Conservation (phyloP, 2,329 filamentous ascomycete species). For the Bipolaris sorokiniana region DNA sequence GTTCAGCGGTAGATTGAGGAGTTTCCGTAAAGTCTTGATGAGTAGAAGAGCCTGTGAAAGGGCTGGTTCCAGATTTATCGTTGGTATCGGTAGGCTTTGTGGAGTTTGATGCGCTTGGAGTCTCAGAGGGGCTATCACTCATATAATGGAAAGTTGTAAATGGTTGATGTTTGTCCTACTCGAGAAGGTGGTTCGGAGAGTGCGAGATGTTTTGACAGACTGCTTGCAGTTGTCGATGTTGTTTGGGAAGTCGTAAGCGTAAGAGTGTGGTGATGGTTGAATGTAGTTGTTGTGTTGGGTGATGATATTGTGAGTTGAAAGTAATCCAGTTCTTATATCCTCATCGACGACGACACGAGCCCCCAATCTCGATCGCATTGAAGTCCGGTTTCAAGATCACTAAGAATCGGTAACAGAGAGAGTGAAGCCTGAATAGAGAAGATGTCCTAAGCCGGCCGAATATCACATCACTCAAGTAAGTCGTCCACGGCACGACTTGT, state of each 20-base stretch:
- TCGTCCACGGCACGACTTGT: slow-evolving; percentile 25
- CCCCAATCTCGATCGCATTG: slow-evolving; percentile 17
- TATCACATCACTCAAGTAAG: slow-evolving; percentile 34
- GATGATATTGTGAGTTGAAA: slow-evolving; percentile 17
- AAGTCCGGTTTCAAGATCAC: slow-evolving; percentile 23
- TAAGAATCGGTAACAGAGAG: slow-evolving; percentile 31
- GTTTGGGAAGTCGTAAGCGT: not conserved
- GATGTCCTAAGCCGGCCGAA: slow-evolving; percentile 33
- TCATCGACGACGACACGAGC: slow-evolving; percentile 7
- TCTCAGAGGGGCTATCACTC: slow-evolving; percentile 28
- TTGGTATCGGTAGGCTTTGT: slow-evolving; percentile 17
- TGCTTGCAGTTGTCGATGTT: not conserved
- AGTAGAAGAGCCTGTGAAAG: slow-evolving; percentile 11
- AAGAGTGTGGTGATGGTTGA: slow-evolving; percentile 8
- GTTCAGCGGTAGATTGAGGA: slow-evolving; percentile 33
- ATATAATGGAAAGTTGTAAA: slow-evolving; percentile 22
- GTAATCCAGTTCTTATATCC: slow-evolving; percentile 33
- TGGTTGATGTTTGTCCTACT: slow-evolving; percentile 6
- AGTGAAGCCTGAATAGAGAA: slow-evolving; percentile 27
- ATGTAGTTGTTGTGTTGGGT: slow-evolving; percentile 13
- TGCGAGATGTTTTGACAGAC: slow-evolving; percentile 12
- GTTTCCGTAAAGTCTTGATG: slow-evolving; percentile 23
- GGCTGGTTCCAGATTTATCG: slow-evolving; percentile 17
- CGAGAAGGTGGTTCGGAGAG: not conserved
- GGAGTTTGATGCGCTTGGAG: slow-evolving; percentile 34